Evolutionary conservation across 1,139 yeast species (phyloP).

Genomic region (Casaregolazyma suthepensis): DNA sequence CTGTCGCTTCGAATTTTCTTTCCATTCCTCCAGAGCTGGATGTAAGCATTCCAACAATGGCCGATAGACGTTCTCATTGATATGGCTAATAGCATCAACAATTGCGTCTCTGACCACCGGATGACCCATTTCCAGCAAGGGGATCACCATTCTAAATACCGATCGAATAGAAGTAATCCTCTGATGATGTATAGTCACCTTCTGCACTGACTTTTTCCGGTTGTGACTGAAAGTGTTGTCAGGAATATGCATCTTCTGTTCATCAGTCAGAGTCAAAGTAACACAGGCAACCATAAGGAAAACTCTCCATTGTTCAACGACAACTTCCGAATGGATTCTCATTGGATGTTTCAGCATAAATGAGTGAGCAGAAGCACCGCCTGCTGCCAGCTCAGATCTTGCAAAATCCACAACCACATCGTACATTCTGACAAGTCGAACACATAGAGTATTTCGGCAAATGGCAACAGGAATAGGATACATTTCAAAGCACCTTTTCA

Average conservation of each 20-base stretch:
- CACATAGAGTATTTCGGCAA: conserved; percentile 89
- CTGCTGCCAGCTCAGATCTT: conserved; percentile 6
- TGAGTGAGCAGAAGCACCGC: conserved; percentile 17
- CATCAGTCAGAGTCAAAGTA: conserved; percentile 83
- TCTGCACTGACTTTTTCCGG: conserved; percentile 58
- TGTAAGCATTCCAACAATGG: conserved; percentile 78
- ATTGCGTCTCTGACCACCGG: conserved; percentile 75
- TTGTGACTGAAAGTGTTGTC: conserved; percentile 40
- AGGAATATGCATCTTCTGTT: conserved; percentile 66
- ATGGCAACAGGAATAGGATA: conserved; percentile 94
- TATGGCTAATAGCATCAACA: conserved; percentile 78
- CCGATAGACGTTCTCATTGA: conserved; percentile 82
- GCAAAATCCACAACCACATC: conserved; percentile 49
- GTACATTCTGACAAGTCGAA: conserved; percentile 82
- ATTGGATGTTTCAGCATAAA: conserved; percentile 29
- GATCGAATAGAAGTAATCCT: conserved; percentile 90
- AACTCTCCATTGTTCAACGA: conserved; percentile 83
- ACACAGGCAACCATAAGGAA: conserved; percentile 89
- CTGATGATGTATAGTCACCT: conserved; percentile 79
- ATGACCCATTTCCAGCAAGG: conserved; percentile 68
- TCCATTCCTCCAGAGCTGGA: conserved; percentile 44
- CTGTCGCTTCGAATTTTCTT: conserved; percentile 17
- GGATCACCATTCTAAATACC: conserved; percentile 81
- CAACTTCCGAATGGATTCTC: conserved; percentile 57
- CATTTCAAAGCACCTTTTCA: conserved; percentile 64